Percentiles rank a stretch among this genome's conserved stretches.
Evolutionary conservation across 257 asterid genomes (phyloP).

Genomic region (Solanum etuberosum): DNA sequence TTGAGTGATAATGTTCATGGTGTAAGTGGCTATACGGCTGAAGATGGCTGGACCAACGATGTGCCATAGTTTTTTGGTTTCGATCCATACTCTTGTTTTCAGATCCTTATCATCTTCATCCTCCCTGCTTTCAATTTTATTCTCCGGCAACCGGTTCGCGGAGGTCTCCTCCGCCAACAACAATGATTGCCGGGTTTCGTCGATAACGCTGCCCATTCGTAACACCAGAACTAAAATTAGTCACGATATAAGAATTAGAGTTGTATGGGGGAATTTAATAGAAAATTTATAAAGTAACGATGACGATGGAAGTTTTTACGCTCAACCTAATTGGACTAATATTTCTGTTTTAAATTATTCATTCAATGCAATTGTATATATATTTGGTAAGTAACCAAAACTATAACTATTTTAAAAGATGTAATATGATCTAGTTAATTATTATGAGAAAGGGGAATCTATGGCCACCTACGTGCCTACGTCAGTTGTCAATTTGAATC

Average conservation of each 20-base stretch:
- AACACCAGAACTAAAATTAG: not conserved
- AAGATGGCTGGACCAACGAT: constrained; percentile 34
- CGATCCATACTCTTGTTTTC: constrained; percentile 10
- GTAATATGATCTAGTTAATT: too few species aligned
- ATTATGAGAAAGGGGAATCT: not conserved
- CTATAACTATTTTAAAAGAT: too few species aligned
- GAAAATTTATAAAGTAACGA: not conserved
- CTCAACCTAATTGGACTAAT: not conserved
- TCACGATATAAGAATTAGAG: not conserved
- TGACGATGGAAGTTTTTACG: not conserved
- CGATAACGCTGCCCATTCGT: not conserved
- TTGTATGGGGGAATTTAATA: not conserved
- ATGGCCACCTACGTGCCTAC: not conserved
- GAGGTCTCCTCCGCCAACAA: not conserved
- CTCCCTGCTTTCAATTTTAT: not conserved
- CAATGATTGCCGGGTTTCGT: not conserved
- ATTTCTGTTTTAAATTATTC: not conserved
- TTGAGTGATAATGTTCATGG: constrained; percentile 30
- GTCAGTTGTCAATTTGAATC: not conserved
- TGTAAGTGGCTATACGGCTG: constrained; percentile 19
- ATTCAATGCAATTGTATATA: not conserved
- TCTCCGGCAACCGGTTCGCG: not conserved
- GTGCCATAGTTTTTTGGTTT: constrained; percentile 31
- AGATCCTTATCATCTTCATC: not conserved
- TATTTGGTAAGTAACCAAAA: too few species aligned